These are phyloP conservation scores for Petunia secreta DNA, from an alignment of 257 asterid genomes.

Conservation along the genomic window DNA sequence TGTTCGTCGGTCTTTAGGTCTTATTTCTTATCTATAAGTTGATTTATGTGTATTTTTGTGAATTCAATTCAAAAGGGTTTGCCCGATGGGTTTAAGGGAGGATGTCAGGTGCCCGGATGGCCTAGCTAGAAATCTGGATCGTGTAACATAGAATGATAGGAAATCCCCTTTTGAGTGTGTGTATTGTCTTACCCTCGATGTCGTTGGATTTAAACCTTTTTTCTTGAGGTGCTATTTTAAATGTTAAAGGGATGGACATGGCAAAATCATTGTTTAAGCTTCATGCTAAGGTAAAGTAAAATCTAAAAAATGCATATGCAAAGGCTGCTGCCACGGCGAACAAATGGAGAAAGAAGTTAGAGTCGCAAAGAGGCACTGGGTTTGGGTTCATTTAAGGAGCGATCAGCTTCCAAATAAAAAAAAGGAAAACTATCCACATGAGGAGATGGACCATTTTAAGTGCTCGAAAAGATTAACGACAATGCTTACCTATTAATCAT, in stretches of 20 bases:
- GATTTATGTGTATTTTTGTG: too few relatives aligned
- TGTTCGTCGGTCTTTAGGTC: too few relatives aligned
- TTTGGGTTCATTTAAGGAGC: neutral
- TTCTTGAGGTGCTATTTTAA: neutral
- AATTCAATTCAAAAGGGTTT: too few relatives aligned
- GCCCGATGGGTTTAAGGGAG: too few relatives aligned
- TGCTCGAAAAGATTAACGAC: neutral
- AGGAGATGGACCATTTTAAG: conserved; percentile 10
- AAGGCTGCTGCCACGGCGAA: neutral
- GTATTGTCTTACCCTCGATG: neutral
- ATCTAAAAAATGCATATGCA: neutral
- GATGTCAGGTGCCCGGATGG: too few relatives aligned
- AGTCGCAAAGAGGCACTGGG: neutral
- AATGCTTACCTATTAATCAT: neutral
- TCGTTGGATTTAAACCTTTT: neutral
- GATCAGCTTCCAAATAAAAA: neutral
- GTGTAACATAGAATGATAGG: too few relatives aligned
- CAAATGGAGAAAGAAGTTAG: neutral
- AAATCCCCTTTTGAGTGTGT: neutral
- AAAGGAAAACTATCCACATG: neutral
- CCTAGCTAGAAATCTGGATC: too few relatives aligned
- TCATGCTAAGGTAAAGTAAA: neutral
- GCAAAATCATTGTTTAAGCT: neutral
- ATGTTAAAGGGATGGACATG: neutral
- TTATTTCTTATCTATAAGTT: too few relatives aligned